Base-by-base conservation (phyloP, 805 yeast genomes). In the Metschnikowia colocasiae region DNA sequence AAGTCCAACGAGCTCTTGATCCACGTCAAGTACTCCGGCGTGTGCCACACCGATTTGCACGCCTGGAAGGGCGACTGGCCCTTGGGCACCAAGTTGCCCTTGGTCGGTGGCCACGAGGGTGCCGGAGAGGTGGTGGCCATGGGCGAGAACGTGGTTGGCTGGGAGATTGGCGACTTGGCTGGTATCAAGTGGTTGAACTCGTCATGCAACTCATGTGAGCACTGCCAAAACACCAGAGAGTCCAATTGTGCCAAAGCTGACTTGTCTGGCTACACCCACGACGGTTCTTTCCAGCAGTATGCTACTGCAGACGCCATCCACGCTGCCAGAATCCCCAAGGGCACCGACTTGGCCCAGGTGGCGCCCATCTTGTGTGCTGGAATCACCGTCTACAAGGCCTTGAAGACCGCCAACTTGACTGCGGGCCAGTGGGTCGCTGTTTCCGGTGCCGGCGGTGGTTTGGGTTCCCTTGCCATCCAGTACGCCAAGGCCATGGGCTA, bases 41-140 rank as follows among this genome's bases (percentile, higher is more conserved):
- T 88, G 48, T 88, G 96, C 72, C 96, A 90, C 76, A 87, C 96
- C 31, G 96, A 88, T 64, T 79, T 89, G 66, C 96, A 89, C 74
- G 95, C 95, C 47, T 87, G 94, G 91, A 81, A 85, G 65, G 95
- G 95, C 62, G 96, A 89, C 73, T 88, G 95, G 95, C 94, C 95
- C 43, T 74, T 85, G 66, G 79, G 71, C 54, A 79, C 84, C 55
- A 83, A 83, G 64, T 74, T 83, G 51, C 92, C 94, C 20, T 72
- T 85, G 57, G 90, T 86, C 42, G 94, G 94, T 54, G 95, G 95
- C 59, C 95, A 87, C 71, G 95, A 87, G 71, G 95, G 94, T 71
- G 91, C 92, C 25, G 95, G 95, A 64, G 78, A 79, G 43, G 94
- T 87, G 55, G 94, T 86, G 50, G 91, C 83, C 51, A 74, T 78